A percentile compares a stretch with the other conserved stretches of the same genome.
phyloP scores from a whole-genome alignment of 2,329 filamentous ascomycete species.

The Talaromyces sp. region DNA sequence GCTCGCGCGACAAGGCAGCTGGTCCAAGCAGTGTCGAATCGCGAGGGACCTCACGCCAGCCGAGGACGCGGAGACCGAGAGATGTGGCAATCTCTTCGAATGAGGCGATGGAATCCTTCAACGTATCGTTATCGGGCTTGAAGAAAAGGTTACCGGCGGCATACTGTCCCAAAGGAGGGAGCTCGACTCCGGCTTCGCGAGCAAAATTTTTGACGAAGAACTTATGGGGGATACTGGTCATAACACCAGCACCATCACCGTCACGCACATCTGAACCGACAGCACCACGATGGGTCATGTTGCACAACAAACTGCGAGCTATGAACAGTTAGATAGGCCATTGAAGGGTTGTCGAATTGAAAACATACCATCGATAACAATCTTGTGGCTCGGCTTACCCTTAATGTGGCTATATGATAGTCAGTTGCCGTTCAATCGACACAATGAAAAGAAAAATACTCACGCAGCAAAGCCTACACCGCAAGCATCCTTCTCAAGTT shows the following conservation, averaged over 20 bases:
- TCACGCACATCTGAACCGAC: constrained; percentile 97
- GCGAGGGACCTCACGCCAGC: constrained; percentile 92
- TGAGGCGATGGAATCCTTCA: constrained; percentile 84
- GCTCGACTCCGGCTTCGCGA: constrained; percentile 79
- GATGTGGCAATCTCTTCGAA: constrained; percentile 92
- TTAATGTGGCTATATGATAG: constrained; percentile 75
- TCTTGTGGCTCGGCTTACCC: constrained; percentile 95
- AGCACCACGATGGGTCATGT: constrained; percentile 99
- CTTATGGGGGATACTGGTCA: constrained; percentile 97
- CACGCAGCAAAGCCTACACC: constrained; percentile 99
- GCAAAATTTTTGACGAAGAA: constrained; percentile 99
- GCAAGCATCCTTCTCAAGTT: constrained; percentile 97
- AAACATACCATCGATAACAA: constrained; percentile 87
- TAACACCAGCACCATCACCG: constrained; percentile 96
- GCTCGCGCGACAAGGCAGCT: constrained; percentile 89
- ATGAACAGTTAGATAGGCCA: constrained; percentile 17
- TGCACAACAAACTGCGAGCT: constrained; percentile 93
- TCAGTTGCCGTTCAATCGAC: constrained; percentile 20
- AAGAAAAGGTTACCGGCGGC: constrained; percentile 98
- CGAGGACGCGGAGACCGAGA: constrained; percentile 82
- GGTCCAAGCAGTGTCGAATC: constrained; percentile 92
- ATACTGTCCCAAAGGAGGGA: constrained; percentile 88
- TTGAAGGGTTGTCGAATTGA: neutral
- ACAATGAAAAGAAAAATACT: constrained; percentile 36
- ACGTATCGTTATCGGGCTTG: constrained; percentile 87